Base-by-base conservation (phyloP, 192 early-diverging fungal genomes). In the Rhizoclosmatium sp. region DNA sequence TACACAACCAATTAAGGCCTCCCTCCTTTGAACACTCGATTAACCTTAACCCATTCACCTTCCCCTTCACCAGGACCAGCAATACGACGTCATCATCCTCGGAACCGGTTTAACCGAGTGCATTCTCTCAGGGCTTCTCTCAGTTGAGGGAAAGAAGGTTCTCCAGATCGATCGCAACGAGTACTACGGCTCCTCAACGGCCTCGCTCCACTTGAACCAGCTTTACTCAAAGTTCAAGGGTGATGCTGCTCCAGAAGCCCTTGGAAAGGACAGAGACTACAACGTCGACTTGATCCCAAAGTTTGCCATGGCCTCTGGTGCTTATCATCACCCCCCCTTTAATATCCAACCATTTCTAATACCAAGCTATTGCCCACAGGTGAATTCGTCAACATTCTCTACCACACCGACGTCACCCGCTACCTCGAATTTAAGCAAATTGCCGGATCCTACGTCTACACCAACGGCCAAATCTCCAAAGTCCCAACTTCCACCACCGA, bases 361-460 rank as follows among this genome's bases (percentile, higher is more conserved):
- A 65, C 5, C 0, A 12, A 12, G 9, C 5, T 12, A 54, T 54
- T 54, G 1, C 5, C 51, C 51, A 31, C 93, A 66, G 98, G 97
- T 69, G 97, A 97, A 83, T 94, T 99, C 79, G 94, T 99, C 76
- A 93, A 93, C 78, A 97, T 99, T 68, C 90, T 99, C 65, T 93
- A 94, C 80, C 96, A 99, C 86, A 98, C 97, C 54, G 95, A 99
- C 76, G 97, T 99, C 39, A 98, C 97, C 42, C 93, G 95, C 67
- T 99, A 99, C 89, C 89, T 99, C 42, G 97, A 97, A 84, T 98
- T 99, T 89, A 95, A 94, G 82, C 95, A 96, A 80, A 94, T 99
- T 69, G 87, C 92, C 21, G 97, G 97, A 3, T 96, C 94, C 47
- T 97, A 89, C 86, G 96, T 99, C 4, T 97, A 92, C 86, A 89